Evolutionary conservation across 2,329 filamentous ascomycete genomes (phyloP).

Genomic region (Monosporascus sp.): DNA sequence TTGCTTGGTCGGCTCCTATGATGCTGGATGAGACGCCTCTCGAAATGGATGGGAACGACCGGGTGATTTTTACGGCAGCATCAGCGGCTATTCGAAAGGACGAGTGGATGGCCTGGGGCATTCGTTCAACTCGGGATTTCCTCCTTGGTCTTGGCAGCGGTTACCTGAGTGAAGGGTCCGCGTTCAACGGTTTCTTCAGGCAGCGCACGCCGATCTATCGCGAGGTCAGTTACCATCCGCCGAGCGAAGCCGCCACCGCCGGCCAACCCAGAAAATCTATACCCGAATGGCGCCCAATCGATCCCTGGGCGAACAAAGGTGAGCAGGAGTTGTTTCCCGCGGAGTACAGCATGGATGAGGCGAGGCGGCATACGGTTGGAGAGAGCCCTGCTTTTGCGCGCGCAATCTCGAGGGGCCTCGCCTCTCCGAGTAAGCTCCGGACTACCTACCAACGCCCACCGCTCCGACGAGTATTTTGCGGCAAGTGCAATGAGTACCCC

Average conservation of each 20-base stretch:
- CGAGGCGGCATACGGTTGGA: conserved; percentile 41
- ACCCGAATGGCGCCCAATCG: conserved; percentile 34
- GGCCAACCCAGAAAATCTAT: conserved; percentile 33
- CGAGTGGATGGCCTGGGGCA: conserved; percentile 41
- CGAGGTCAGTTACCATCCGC: conserved; percentile 26
- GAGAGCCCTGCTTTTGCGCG: conserved; percentile 39
- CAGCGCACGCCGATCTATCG: conserved; percentile 31
- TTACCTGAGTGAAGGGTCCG: conserved; percentile 29
- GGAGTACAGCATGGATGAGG: conserved; percentile 22
- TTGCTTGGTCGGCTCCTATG: conserved; percentile 38
- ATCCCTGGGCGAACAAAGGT: conserved; percentile 30
- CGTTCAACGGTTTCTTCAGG: conserved; percentile 37
- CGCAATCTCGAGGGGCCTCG: conserved; percentile 33
- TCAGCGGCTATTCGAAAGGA: conserved; percentile 42
- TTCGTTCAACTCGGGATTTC: conserved; percentile 45
- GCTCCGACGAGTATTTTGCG: conserved; percentile 70
- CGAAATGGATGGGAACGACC: conserved; percentile 40
- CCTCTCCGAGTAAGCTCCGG: conserved; percentile 38
- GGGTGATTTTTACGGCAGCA: conserved; percentile 36
- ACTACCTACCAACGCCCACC: conserved; percentile 48
- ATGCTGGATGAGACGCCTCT: conserved; percentile 38
- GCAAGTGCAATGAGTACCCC: conserved; percentile 73
- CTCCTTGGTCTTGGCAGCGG: conserved; percentile 43
- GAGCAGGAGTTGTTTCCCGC: conserved; percentile 20
- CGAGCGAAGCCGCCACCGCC: conserved; percentile 25